Base-by-base conservation (phyloP, 2,329 filamentous ascomycete species). In the Penicillium sp. region DNA sequence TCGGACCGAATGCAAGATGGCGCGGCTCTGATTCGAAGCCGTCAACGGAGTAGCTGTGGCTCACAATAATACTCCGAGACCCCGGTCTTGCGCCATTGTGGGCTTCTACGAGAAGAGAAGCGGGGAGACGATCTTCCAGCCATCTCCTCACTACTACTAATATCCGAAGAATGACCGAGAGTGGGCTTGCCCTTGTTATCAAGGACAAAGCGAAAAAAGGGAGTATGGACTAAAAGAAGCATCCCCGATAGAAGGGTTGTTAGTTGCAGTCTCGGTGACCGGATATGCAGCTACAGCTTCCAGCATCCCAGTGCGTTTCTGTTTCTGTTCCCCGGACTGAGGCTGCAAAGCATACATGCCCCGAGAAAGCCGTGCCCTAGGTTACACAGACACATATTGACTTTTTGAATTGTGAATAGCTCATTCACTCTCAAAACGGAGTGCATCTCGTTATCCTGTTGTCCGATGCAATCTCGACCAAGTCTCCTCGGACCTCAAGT, bases 391-490 rank as follows among this genome's bases (percentile, higher is more conserved):
- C 11, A 10, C 14, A 32, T 6, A 32, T 16, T 32, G 8, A 14
- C 14, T 16, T 32, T 16, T 6, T 32, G 29, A 16, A 7, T 16
- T 32, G 9, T 14, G 29, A 32, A 32, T 32, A 14, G 10, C 29
- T 18, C 14, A 8, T 18, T 10, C 14, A 32, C 8, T 16, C 8
- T 20, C 34, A 10, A 23, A 10, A 22, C 32, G 32, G 32, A 16
- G 18, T 35, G 32, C 32, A 18, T 35, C 16, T 11, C n/a, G 6
- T 18, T 20, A 18, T 16, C 32, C 16, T 22, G 42, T 42, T 23
- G 14, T 32, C 14, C 29, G 47, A 39, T 54, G 32, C 18, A 39
- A 43, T 49, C 44, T 44, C 36, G 36, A 39, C 46, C 38, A 28
- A 28, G 20, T 31, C 39, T 11, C 24, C 44, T 49, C 35, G 40